Percentiles rank a stretch among this genome's conserved stretches.
These are phyloP conservation scores for Phytophthora macrochlamydospora DNA, from an alignment of 352 stramenopile species.

Conservation along the genomic window DNA sequence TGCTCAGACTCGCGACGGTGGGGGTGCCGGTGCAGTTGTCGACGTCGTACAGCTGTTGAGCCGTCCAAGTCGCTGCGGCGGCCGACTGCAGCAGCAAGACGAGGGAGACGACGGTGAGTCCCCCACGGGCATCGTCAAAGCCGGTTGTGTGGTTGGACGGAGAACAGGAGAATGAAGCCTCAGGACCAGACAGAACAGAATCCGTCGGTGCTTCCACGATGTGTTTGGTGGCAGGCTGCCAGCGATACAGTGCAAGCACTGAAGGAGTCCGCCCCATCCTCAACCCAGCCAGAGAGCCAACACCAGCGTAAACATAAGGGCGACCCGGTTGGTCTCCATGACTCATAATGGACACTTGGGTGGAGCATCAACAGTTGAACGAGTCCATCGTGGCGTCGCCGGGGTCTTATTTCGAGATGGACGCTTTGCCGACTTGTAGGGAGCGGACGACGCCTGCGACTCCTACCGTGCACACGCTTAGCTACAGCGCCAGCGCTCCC, in stretches of 20 bases:
- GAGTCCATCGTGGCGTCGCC: neutral
- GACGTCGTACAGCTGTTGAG: slow-evolving; percentile 16
- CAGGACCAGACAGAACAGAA: slow-evolving; percentile 11
- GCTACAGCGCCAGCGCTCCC: slow-evolving; percentile 50
- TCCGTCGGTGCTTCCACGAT: slow-evolving; percentile 18
- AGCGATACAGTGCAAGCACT: neutral
- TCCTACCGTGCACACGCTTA: slow-evolving; percentile 21
- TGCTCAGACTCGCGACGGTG: slow-evolving; percentile 8
- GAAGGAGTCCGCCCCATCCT: neutral
- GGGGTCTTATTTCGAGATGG: neutral
- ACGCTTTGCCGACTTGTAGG: neutral
- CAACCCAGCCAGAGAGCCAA: neutral
- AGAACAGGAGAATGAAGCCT: slow-evolving; percentile 22
- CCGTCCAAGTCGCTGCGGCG: slow-evolving; percentile 10
- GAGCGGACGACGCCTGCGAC: slow-evolving; percentile 1
- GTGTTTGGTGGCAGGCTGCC: slow-evolving; percentile 2
- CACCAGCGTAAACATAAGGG: neutral
- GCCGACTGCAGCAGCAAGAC: slow-evolving; percentile 10
- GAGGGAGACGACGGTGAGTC: neutral
- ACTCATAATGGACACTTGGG: too few relatives aligned
- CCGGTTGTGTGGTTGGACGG: slow-evolving; percentile 16
- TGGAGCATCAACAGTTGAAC: neutral
- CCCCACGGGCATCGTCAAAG: slow-evolving; percentile 12
- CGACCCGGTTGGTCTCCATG: neutral
- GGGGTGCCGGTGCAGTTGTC: slow-evolving; percentile 22